Evolutionary conservation across 179 eudicot species (phyloP), one percentile per base, ranked within the genome.

Genomic region (Heliamphora pulchella): DNA sequence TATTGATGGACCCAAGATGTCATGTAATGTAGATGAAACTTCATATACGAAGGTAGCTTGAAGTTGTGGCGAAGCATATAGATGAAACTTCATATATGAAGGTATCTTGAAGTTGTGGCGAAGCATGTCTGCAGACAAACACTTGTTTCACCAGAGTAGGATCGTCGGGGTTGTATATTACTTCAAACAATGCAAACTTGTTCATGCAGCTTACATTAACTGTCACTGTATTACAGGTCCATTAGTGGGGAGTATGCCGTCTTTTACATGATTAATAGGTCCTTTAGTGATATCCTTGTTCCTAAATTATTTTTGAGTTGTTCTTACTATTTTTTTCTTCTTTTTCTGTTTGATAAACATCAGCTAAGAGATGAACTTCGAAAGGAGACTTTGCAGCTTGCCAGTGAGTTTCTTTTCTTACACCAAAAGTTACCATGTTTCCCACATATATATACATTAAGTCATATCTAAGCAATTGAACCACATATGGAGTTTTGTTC

Each of bases 291-390:
- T 31, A 31, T 31, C 69, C 20, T 64, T 39, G n/a, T 55, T 73
- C 5, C 68, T 74, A 2, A 59, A 4, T 63, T 71, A 9, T 73
- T 46, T 43, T 59, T 71, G 67, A 59, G 18, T 59, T 44, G 5
- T 44, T 44, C 68, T 75, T 39, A 75, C 78, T 15, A 17, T 17
- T n/a, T 3, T 31, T 1, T 43, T 55, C 48, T 39, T 14, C n/a
- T 8, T 0, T 70, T n/a, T 48, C n/a, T 31, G 31, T 31, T 31
- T 31, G 31, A n/a, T 46, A 18, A 65, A 55, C 44, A 63, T 75
- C 85, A 94, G 98, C 91, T 94, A 57, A 89, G 91, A 84, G 97
- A 93, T 78, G 98, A 94, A 85, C 90, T 94, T 79, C 90, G 85
- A 75, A 88, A 89, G 83, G 97, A 94, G 87, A 91, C 97, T 63